Conservation (phyloP, 2,329 filamentous ascomycete genomes). For the Mycogone perniciosa region DNA sequence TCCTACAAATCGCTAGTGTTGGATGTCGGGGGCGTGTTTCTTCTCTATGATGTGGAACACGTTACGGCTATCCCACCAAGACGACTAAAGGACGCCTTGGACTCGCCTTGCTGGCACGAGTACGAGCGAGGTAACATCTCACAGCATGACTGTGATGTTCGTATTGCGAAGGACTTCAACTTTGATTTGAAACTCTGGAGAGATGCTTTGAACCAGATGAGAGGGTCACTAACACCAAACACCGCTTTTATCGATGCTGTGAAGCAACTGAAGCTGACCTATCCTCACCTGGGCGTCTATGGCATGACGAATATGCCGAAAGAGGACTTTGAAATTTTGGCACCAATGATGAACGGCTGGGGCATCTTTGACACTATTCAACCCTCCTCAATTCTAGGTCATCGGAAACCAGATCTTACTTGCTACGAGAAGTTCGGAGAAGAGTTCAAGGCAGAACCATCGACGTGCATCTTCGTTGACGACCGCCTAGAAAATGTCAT, state of each 20-base stretch:
- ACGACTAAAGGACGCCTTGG: background rate
- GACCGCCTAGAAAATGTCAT: background rate
- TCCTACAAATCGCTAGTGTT: too few relatives aligned
- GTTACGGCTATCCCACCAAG: background rate
- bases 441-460: background rate
- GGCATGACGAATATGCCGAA: conserved; percentile 4
- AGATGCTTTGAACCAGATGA: background rate
- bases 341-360: background rate
- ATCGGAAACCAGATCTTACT: background rate
- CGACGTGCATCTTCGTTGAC: conserved; percentile 1
- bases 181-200: background rate
- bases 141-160: conserved; percentile 1
- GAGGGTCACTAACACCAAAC: background rate
- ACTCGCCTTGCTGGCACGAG: conserved; percentile 3
- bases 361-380: conserved; percentile 2
- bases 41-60: too few relatives aligned
- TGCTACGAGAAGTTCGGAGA: background rate
- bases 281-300: background rate
- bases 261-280: background rate
- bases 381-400: background rate
- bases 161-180: background rate
- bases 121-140: conserved; percentile 5
- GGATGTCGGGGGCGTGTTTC: too few relatives aligned
- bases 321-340: background rate
- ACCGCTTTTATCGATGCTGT: background rate